These are phyloP conservation scores for Aspergillus sojae DNA, from an alignment of 2,329 filamentous ascomycete species.

Conservation along the genomic window DNA sequence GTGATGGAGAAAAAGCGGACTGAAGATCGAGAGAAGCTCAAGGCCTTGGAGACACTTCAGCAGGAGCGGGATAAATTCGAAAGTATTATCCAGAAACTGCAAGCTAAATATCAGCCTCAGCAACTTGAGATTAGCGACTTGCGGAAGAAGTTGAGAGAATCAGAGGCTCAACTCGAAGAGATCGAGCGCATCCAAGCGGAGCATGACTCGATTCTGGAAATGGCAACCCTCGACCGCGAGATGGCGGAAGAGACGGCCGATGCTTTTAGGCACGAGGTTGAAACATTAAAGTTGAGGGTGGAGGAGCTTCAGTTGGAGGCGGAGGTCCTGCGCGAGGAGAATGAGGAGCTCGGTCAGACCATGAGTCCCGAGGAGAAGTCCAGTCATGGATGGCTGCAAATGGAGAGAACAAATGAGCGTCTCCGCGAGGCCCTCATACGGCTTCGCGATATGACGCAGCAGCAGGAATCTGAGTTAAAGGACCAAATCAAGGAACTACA, in stretches of 20 bases:
- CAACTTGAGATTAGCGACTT: slow-evolving; percentile 78
- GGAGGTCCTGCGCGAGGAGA: slow-evolving; percentile 85
- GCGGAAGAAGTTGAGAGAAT: slow-evolving; percentile 76
- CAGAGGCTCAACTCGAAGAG: slow-evolving; percentile 67
- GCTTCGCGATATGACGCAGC: slow-evolving; percentile 82
- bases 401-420: slow-evolving; percentile 88
- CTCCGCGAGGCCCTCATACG: slow-evolving; percentile 81
- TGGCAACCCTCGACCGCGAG: slow-evolving; percentile 86
- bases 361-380: slow-evolving; percentile 87
- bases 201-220: slow-evolving; percentile 80
- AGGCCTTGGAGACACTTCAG: slow-evolving; percentile 74
- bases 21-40: slow-evolving; percentile 84
- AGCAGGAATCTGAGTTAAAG: slow-evolving; percentile 78
- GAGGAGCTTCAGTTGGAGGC: slow-evolving; percentile 88
- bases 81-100: slow-evolving; percentile 83
- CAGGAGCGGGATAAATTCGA: slow-evolving; percentile 62
- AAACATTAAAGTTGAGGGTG: slow-evolving; percentile 71
- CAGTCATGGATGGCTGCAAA: slow-evolving; percentile 84
- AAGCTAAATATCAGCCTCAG: slow-evolving; percentile 83
- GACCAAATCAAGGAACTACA: slow-evolving; percentile 74
- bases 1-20: slow-evolving; percentile 83
- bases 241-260: slow-evolving; percentile 96
- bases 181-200: slow-evolving; percentile 78
- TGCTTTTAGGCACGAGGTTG: slow-evolving; percentile 76
- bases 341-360: slow-evolving; percentile 77